Percentiles rank a stretch among this genome's conserved stretches.
Evolutionary conservation across 148 eudicot genomes (phyloP).

Genomic region (Heliosperma pusillum): DNA sequence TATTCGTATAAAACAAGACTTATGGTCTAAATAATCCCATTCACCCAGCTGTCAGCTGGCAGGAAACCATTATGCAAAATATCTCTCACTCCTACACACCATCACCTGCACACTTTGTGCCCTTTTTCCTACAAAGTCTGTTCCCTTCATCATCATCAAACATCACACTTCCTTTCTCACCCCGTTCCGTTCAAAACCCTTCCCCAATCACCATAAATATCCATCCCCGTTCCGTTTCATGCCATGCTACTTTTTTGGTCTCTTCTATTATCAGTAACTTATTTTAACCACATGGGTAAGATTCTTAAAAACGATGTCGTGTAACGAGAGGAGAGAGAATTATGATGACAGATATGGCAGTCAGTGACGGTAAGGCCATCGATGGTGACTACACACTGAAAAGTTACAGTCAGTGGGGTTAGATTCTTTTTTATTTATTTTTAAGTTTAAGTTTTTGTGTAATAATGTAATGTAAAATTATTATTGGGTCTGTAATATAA

Average conservation of each 20-base stretch:
- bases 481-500: not conserved
- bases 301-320: conserved; percentile 13
- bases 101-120: not conserved
- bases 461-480: not conserved
- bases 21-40: too few species aligned
- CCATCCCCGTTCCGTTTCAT: conserved; percentile 5
- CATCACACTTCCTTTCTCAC: not conserved
- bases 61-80: conserved; percentile 1
- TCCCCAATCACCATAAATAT: too few species aligned
- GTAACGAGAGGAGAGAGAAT: conserved; percentile 23
- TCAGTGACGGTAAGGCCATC: conserved; percentile 25
- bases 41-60: conserved; percentile 9
- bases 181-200: not conserved
- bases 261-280: not conserved
- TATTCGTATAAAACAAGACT: too few species aligned
- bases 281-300: conserved; percentile 5
- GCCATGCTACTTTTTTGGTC: not conserved
- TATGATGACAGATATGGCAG: conserved; percentile 6
- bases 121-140: not conserved
- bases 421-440: not conserved
- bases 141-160: not conserved
- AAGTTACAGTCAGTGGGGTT: conserved; percentile 22
- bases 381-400: conserved; percentile 45
- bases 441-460: too few species aligned
- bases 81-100: not conserved